These are phyloP conservation scores for Puccinellia tenuiflora DNA, from an alignment of 176 grass and related monocot species.

Conservation along the genomic window DNA sequence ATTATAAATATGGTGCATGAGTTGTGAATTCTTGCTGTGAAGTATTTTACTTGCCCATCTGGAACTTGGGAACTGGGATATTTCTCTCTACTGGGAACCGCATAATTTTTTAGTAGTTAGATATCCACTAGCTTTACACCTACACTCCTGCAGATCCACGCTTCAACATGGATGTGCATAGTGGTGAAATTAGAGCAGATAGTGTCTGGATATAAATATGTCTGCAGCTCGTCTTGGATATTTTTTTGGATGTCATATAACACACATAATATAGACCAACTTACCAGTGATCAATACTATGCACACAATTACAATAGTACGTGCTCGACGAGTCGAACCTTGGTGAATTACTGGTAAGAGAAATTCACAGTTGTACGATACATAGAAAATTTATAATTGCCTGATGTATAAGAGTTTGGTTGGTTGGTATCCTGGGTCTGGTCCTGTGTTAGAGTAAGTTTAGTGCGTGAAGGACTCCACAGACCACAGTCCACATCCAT, in stretches of 20 bases:
- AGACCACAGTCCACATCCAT: background rate
- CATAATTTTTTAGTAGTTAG: background rate
- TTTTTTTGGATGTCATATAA: background rate
- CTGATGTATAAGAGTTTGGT: background rate
- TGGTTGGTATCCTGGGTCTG: background rate
- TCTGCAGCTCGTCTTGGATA: background rate
- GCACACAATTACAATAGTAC: background rate
- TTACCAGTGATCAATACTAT: background rate
- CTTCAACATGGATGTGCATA: background rate
- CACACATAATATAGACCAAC: background rate
- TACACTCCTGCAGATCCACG: background rate
- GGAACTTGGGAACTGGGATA: background rate
- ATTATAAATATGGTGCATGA: background rate
- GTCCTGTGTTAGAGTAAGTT: background rate
- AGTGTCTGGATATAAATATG: background rate
- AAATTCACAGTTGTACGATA: background rate
- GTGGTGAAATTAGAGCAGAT: background rate
- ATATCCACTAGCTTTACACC: background rate
- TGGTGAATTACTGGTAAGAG: background rate
- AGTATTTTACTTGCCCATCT: background rate
- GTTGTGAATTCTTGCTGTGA: background rate
- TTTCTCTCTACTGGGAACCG: background rate
- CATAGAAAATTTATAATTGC: background rate
- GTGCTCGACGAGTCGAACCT: background rate
- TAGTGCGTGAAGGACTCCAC: background rate